A percentile compares a stretch with the other conserved stretches of the same genome.
These are phyloP conservation scores for Helicocarpus griseus DNA, from an alignment of 2,329 filamentous ascomycete species.

Conservation along the genomic window DNA sequence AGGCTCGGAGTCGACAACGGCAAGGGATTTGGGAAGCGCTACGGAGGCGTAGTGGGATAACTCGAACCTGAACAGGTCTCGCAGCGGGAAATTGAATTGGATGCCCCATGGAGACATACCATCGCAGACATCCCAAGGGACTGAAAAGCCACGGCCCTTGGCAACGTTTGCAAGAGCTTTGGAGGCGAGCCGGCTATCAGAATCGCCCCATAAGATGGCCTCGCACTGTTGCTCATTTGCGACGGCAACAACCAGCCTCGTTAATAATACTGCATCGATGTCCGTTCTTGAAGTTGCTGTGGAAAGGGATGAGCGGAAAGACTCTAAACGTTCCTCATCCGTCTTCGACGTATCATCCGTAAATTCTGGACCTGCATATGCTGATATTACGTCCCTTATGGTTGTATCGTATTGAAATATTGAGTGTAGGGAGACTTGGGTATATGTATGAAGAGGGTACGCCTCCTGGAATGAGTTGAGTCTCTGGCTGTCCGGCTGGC, in stretches of 20 bases:
- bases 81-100: constrained; percentile 66
- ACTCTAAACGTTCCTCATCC: constrained; percentile 41
- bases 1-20: constrained; percentile 34
- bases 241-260: constrained; percentile 58
- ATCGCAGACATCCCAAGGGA: constrained; percentile 76
- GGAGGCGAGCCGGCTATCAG: constrained; percentile 78
- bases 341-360: constrained; percentile 20
- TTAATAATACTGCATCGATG: constrained; percentile 59
- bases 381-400: constrained; percentile 23
- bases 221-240: constrained; percentile 54
- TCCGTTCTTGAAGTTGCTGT: constrained; percentile 71
- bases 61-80: constrained; percentile 78
- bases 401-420: constrained; percentile 41
- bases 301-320: constrained; percentile 51
- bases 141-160: constrained; percentile 74
- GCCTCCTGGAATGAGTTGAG: constrained; percentile 42
- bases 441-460: constrained; percentile 60
- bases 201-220: constrained; percentile 72
- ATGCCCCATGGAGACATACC: constrained; percentile 52
- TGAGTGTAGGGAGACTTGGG: constrained; percentile 52
- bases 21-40: constrained; percentile 41
- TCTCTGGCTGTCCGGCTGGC: constrained; percentile 18
- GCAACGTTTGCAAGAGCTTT: constrained; percentile 79
- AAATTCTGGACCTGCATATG: constrained; percentile 21
- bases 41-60: constrained; percentile 56